Conservation (phyloP, 2,329 filamentous ascomycete genomes). For the Hypoxylon sp. region DNA sequence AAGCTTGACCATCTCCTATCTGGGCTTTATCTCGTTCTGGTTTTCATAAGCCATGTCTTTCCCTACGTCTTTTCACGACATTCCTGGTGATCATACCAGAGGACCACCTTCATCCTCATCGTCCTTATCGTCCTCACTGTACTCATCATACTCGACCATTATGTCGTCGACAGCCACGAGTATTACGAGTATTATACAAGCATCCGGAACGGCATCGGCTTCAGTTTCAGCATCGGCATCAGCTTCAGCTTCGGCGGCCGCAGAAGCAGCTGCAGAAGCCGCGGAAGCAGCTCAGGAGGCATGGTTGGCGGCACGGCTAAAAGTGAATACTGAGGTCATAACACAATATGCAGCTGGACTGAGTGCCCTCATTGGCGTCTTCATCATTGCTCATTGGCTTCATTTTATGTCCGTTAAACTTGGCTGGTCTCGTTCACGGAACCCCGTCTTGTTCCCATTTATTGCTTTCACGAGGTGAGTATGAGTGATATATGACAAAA, state of each 20-base stretch:
- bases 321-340: constrained; percentile 36
- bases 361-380: constrained; percentile 47
- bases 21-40: too few species aligned
- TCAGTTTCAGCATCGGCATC: background rate
- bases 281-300: constrained; percentile 12
- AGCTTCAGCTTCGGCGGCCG: constrained; percentile 4
- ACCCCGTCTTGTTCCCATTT: constrained; percentile 45
- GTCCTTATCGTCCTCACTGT: too few species aligned
- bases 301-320: constrained; percentile 38
- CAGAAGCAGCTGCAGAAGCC: constrained; percentile 5
- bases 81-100: constrained; percentile 1
- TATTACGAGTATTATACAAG: constrained; percentile 24
- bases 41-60: constrained; percentile 23
- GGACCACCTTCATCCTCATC: background rate
- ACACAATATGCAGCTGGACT: constrained; percentile 48
- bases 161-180: constrained; percentile 26
- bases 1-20: constrained; percentile 17
- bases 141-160: background rate
- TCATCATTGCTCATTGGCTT: constrained; percentile 50
- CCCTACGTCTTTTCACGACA: constrained; percentile 6
- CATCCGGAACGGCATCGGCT: constrained; percentile 3
- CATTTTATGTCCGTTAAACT: constrained; percentile 38
- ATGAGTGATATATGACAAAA: background rate
- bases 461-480: constrained; percentile 47
- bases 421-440: constrained; percentile 38